Conservation (phyloP, 768 basidiomycete species). For the Paxillus ammoniavirescens region DNA sequence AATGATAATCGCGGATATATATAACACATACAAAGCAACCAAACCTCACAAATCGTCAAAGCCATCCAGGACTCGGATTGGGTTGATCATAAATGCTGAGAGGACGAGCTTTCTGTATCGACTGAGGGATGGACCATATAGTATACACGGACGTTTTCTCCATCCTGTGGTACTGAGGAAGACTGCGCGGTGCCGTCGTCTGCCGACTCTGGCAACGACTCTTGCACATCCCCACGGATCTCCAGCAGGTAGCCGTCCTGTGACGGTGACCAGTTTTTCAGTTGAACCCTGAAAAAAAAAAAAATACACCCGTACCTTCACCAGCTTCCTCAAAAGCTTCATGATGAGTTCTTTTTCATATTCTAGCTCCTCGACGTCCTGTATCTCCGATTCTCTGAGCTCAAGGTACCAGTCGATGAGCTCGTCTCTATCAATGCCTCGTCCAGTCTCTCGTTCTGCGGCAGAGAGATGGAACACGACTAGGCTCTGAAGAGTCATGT, state of each 20-base stretch:
- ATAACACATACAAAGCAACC: constrained; percentile 11
- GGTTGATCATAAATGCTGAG: constrained; percentile 23
- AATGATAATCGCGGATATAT: constrained; percentile 6
- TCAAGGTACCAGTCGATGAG: constrained; percentile 98
- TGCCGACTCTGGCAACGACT: constrained; percentile 64
- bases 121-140: constrained; percentile 92
- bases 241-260: constrained; percentile 87
- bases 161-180: constrained; percentile 47
- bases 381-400: constrained; percentile 77
- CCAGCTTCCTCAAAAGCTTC: constrained; percentile 86
- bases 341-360: constrained; percentile 87
- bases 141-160: constrained; percentile 65
- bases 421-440: constrained; percentile 84
- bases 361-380: constrained; percentile 84
- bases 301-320: constrained; percentile 66
- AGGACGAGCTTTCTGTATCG: constrained; percentile 59
- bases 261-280: constrained; percentile 1
- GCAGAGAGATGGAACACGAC: constrained; percentile 81
- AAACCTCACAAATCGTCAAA: background rate
- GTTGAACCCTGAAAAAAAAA: background rate
- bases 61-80: background rate
- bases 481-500: constrained; percentile 84
- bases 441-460: constrained; percentile 70
- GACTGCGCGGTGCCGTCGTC: constrained; percentile 55
- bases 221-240: constrained; percentile 78